Evolutionary conservation across 1,139 yeast genomes (phyloP), one percentile per base, ranked within the genome.

Genomic region (Citeromyces hawaiiensis): DNA sequence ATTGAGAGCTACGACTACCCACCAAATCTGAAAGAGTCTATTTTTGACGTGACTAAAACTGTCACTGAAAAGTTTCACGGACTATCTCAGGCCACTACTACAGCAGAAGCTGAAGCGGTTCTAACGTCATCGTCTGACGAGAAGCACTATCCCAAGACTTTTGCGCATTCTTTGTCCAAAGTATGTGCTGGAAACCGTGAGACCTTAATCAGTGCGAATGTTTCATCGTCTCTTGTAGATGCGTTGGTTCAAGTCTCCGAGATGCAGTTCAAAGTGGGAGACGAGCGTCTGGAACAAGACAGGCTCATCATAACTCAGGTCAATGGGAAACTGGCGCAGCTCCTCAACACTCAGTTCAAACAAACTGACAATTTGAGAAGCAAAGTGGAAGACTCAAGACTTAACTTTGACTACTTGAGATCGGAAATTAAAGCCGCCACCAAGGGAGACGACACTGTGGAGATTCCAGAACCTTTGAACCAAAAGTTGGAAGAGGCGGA

Each of bases 1-100:
- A 68, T 76, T 43, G 76, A 76, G 40, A 72, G 80, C 39, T 80
- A 80, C 55, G 88, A 80, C 54, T 79, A 77, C 49, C 87, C 87
- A 25, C 86, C 86, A 33, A 82, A 80, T 40, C 64, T 77, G 55
- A 55, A 72, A 49, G 71, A 82, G 64, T 51, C 75, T 31, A 54
- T 72, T 25, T 60, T 75, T 39, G 81, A 79, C 48, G 75, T 79
- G 51, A 72, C 85, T 47, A 70, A 72, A 44, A 60, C 72, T 11
- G 57, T 77, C 40, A 66, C 68, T 39, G 69, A 60, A 47, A 75
- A 75, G 53, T 68, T 76, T 47, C 64, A 64, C 43, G 79, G 76
- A 43, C 66, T 77, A 49, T 72, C 76, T 46, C 72, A 66, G 50
- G 83, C 78, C 10, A 60, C 72, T 2, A 66, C 77, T 10, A 78